Evolutionary conservation across 768 basidiomycete genomes (phyloP).

Genomic region (Panus rudis): DNA sequence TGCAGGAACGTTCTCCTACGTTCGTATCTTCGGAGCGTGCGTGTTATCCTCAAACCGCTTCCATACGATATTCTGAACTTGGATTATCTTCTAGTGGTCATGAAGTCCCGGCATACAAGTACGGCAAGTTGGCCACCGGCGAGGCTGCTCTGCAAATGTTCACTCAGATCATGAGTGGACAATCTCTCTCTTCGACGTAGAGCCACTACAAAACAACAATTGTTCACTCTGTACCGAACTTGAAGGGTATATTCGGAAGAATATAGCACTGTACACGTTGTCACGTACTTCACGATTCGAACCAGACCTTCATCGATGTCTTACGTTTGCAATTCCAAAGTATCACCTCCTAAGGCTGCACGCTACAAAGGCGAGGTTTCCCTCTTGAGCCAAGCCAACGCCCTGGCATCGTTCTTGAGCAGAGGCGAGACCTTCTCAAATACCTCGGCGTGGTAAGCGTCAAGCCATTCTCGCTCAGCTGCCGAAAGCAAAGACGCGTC

Average conservation of each 20-base stretch:
- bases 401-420: conserved; percentile 53
- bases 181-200: conserved; percentile 18
- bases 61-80: neutral
- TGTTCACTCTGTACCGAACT: neutral
- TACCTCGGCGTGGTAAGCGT: conserved; percentile 76
- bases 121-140: conserved; percentile 17
- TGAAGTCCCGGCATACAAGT: conserved; percentile 24
- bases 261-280: no score
- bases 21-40: conserved; percentile 36
- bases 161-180: conserved; percentile 24
- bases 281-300: no score
- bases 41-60: conserved; percentile 2
- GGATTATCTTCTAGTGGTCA: conserved; percentile 17
- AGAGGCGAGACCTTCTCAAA: conserved; percentile 67
- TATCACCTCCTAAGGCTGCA: neutral
- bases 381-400: conserved; percentile 55
- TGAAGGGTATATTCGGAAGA: no score
- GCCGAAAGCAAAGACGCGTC: conserved; percentile 52
- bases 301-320: no score
- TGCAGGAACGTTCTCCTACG: conserved; percentile 49
- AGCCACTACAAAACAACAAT: no score
- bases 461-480: conserved; percentile 76
- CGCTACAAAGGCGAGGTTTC: conserved; percentile 39
- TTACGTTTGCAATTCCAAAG: no score
- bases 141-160: conserved; percentile 25